Base-by-base conservation (phyloP, 805 yeast species). In the Metschnikowia drakensbergensis region DNA sequence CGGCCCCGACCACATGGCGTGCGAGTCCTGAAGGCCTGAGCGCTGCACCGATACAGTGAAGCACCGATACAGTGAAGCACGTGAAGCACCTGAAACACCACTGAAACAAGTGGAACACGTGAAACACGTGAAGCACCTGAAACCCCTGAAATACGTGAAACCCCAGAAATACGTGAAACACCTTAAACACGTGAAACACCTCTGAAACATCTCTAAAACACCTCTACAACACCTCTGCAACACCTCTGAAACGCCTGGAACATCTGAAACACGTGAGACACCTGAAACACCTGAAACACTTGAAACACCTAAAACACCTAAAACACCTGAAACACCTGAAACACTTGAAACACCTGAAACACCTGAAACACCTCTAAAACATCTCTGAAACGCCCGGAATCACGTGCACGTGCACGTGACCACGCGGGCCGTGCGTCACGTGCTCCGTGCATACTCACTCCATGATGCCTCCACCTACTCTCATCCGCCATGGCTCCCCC, bases 401-500 rank as follows among this genome's bases (percentile, higher is more conserved):
- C 31, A 29, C 32, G 27, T 29, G 33, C 10, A 3, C 6, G 6
- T 8, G 10, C 33, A 38, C 42, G 28, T 38, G 42, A 3, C n/a
- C n/a, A n/a, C n/a, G n/a, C n/a, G n/a, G n/a, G n/a, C n/a, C n/a
- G n/a, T n/a, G n/a, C n/a, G n/a, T 1, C 17, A 17, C 17, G 17
- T 17, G 17, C 17, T 17, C 17, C 17, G 17, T 17, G 2, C 11
- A 22, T n/a, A 10, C 13, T 40, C 29, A 40, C 43, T 8, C 11
- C 27, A 13, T n/a, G n/a, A 28, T 4, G 37, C 11, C 27, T n/a
- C 23, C 36, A 9, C 13, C 34, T 28, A 5, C 10, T 35, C 13
- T 25, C 22, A 45, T 52, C 6, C 4, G n/a, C 52, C 22, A 51
- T 46, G 51, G 43, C 33, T 7, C 49, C 25, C 9, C 43, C 23